A percentile compares a stretch with the other conserved stretches of the same genome.
Evolutionary conservation across 352 stramenopile genomes (phyloP).

Genomic region (Globisporangium okanoganense): DNA sequence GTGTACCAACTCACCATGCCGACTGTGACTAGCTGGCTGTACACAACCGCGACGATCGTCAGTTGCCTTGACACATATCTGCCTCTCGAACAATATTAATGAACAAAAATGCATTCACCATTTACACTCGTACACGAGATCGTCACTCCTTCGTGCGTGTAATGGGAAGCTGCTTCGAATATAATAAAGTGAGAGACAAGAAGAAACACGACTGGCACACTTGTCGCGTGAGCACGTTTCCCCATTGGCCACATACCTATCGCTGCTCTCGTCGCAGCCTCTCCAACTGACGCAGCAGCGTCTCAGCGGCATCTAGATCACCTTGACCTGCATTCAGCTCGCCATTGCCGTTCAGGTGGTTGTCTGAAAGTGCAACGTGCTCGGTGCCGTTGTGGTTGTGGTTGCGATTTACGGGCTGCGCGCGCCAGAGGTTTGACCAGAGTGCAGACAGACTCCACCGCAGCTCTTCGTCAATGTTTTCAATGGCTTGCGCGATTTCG

Average conservation of each 20-base stretch:
- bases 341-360: background rate
- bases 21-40: background rate
- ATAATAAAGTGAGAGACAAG: conserved; percentile 1
- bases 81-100: background rate
- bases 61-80: background rate
- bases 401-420: background rate
- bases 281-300: conserved; percentile 18
- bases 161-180: background rate
- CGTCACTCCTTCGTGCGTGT: background rate
- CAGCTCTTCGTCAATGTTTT: conserved; percentile 37
- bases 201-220: background rate
- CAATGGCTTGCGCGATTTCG: conserved; percentile 28
- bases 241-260: background rate
- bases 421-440: conserved; percentile 22
- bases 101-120: conserved; percentile 8
- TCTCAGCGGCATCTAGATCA: conserved; percentile 9
- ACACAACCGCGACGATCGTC: background rate
- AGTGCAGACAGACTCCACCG: conserved; percentile 38
- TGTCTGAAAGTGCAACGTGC: conserved; percentile 9
- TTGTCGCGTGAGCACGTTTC: background rate
- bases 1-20: too few relatives aligned
- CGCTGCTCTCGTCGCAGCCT: conserved; percentile 12
- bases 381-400: conserved; percentile 1
- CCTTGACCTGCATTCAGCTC: background rate
- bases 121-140: background rate